Evolutionary conservation across 2,329 filamentous ascomycete genomes (phyloP), one percentile per base, ranked within the genome.

Genomic region (Bipolaris gigantea): DNA sequence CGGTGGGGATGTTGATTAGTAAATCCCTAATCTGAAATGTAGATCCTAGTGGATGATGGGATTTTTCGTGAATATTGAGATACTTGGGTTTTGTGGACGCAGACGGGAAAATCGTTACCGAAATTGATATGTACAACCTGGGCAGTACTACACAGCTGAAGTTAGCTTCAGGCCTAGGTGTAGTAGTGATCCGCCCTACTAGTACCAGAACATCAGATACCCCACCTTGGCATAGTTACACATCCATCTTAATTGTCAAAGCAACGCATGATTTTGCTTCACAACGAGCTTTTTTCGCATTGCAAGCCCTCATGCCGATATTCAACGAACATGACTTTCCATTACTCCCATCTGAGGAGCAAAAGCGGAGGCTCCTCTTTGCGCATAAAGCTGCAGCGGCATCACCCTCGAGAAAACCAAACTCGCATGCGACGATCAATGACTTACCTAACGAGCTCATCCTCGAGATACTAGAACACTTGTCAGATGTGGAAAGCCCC

Each of bases 381-480:
- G 32, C 16, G 44, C 40, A 27, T 38, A 19, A 1, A 27, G 30
- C 34, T 27, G 23, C 34, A 19, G 10, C 1, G 18, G 15, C 9
- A 23, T 18, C 18, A 15, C 11, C 30, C n/a, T 11, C 25, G n/a
- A 39, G 25, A 30, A 27, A 8, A 7, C 11, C 16, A 27, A 21
- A 19, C 2, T 10, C 19, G 13, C 30, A 11, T 16, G 48, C 56
- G 21, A 59, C 64, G 8, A 34, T 70, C 10, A 50, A 56, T 27
- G 56, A 66, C 41, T 59, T 72, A 9, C 68, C 69, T 1, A 63
- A 67, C 36, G 69, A 72, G 49, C 58, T 71, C 1, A 47, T 70
- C n/a, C 47, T 68, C 3, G 45, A 61, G 13, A 66, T 71, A n/a
- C 41, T 70, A 19, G 43, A 57, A 7, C 59, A 69, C 40, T 35